Evolutionary conservation across 2,329 filamentous ascomycete species (phyloP).

Genomic region (Eutypella sp.): DNA sequence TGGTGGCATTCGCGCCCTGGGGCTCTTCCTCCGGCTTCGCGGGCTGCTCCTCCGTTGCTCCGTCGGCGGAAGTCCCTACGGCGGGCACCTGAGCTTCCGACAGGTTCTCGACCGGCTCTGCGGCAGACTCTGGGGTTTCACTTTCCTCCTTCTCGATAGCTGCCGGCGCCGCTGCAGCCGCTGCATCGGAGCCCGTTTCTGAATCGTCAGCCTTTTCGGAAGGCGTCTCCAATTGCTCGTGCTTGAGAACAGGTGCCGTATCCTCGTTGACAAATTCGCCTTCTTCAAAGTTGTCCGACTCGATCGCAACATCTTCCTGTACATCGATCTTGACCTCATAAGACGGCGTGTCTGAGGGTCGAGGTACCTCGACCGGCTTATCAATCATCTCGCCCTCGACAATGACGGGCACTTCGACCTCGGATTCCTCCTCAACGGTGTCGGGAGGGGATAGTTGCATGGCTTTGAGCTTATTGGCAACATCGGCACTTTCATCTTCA

Average conservation of each 20-base stretch:
- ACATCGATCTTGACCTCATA: slow-evolving; percentile 14
- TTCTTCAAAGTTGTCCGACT: slow-evolving; percentile 12
- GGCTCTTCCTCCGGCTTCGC: slow-evolving; percentile 4
- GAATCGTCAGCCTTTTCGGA: slow-evolving; percentile 18
- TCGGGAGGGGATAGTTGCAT: slow-evolving; percentile 49
- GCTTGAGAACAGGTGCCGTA: slow-evolving; percentile 11
- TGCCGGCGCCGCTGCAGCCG: not conserved
- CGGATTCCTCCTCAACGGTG: slow-evolving; percentile 51
- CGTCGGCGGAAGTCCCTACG: slow-evolving; percentile 5
- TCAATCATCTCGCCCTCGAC: slow-evolving; percentile 33
- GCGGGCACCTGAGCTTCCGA: slow-evolving; percentile 1
- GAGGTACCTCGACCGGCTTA: slow-evolving; percentile 16
- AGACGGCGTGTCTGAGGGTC: slow-evolving; percentile 9
- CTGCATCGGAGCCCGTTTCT: slow-evolving; percentile 11
- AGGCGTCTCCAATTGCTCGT: slow-evolving; percentile 19
- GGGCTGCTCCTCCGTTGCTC: slow-evolving; percentile 1
- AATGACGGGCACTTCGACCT: slow-evolving; percentile 33
- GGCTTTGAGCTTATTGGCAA: slow-evolving; percentile 40
- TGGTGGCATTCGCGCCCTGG: not conserved
- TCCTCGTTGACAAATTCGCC: slow-evolving; percentile 14
- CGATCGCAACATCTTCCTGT: slow-evolving; percentile 13
- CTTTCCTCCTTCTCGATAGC: too few species aligned
- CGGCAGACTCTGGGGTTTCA: not conserved
- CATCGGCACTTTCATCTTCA: slow-evolving; percentile 60
- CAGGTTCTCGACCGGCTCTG: not conserved